Evolutionary conservation across 225 moss, liverwort and hornwort species (phyloP), one percentile per base, ranked within the genome.

Genomic region (Sphagnum tenellum): DNA sequence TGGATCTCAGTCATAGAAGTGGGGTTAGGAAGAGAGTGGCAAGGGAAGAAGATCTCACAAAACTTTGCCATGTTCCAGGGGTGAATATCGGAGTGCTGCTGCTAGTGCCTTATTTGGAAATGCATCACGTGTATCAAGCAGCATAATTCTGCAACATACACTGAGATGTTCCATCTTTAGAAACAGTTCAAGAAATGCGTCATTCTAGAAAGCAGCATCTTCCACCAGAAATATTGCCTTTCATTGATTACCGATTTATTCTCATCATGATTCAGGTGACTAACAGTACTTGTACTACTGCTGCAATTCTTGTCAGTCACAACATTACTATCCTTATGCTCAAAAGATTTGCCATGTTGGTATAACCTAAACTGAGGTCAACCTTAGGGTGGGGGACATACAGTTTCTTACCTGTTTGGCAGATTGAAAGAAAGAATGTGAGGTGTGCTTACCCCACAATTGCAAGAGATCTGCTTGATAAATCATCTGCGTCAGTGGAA

Each of bases 381-480:
- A 50, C 10, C 57, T 13, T 52, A 52, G 7, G 52, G 6, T 52
- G 52, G 7, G 2, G 52, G 52, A 52, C 7, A 52, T 52, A 5
- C 7, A 5, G 52, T 52, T 5, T 52, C 6, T 52, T 52, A 52
- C 6, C 9, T 44, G 3, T 13, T 7, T 61, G 8, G 29, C 3
- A 44, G 3, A 46, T 61, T 8, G 4, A 64, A 5, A 4, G 49
- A 13, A 48, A 50, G 50, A 12, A 46, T 50, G 63, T 64, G 49
- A 9, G 52, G 6, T 5, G 12, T 7, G 44, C 75, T 77, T 81
- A 89, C 92, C 92, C 93, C 57, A 93, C 86, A 55, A 93, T 86
- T 47, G 83, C 86, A 66, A 80, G 71, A 29, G 75, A 70, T 59
- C 75, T 76, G 60, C 68, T 77, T 51, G 54, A 63, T 54, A 79